Evolutionary conservation across 257 asterid species (phyloP), one percentile per base, ranked within the genome.

Genomic region (Fraxinus cuspidata): DNA sequence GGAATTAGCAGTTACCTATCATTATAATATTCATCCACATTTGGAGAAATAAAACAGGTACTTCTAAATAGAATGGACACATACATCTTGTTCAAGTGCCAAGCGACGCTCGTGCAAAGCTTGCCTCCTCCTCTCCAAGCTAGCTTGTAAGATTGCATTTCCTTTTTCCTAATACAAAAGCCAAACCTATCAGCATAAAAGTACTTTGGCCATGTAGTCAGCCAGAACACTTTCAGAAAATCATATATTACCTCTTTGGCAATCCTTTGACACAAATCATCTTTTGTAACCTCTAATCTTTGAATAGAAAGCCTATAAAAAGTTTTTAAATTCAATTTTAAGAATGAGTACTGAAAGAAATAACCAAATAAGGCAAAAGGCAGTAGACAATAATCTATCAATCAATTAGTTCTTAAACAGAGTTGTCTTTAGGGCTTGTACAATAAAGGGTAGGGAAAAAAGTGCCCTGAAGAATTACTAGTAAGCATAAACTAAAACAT

Each of bases 71-170:
- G 69, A 25, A 34, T 31, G 70, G 76, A 40, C 38, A 74, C 91
- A 78, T 86, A 94, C 98, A 88, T 94, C 98, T 86, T 92, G 98
- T 88, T 94, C 97, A 77, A 94, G 98, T 27, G 94, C 92, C 88
- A 94, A 87, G 64, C 94, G 96, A 12, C 97, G 96, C 87, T 94
- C 96, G 71, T 88, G 96, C 91, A 94, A 86, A 78, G 96, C 97
- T 86, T 92, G 97, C 85, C 91, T 92, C 90, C 97, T 84, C 80
- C 96, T 91, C 87, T 94, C 98, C 88, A 94, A 86, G 87, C 98
- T 94, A 78, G 98, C 97, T 87, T 94, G 98, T 85, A 94, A 83
- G 78, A 94, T 92, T 49, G 97, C 98, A 85, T 94, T 94, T 79
- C 96, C 97, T 85, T 93, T 92, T 73, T 96, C 96, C 98, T 94